A percentile compares a stretch with the other conserved stretches of the same genome.
Conservation (phyloP, 352 stramenopile species). For the Blastocystis sp. region DNA sequence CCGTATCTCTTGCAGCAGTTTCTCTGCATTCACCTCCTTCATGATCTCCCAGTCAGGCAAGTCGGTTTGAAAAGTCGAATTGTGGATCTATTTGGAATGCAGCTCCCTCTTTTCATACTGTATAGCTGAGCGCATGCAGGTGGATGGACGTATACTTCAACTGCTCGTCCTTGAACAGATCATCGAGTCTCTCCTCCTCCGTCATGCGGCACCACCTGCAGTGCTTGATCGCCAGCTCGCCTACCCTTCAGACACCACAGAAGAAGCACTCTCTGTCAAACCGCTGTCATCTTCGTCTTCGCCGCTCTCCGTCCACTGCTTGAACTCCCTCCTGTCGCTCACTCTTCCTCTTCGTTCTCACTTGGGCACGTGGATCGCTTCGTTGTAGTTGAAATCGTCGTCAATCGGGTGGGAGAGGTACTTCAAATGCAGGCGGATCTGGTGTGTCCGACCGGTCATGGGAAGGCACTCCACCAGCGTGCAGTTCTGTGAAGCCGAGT, state of each 20-base stretch:
- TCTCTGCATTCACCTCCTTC: neutral
- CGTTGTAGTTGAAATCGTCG: slow-evolving; percentile 68
- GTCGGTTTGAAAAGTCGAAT: slow-evolving; percentile 46
- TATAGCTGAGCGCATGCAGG: slow-evolving; percentile 45
- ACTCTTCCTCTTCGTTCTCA: neutral
- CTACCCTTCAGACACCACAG: neutral
- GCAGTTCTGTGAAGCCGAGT: neutral
- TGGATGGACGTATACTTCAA: slow-evolving; percentile 37
- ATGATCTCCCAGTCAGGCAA: slow-evolving; percentile 32
- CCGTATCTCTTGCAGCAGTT: neutral
- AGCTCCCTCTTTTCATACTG: neutral
- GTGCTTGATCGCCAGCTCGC: slow-evolving; percentile 47
- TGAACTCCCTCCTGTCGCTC: neutral
- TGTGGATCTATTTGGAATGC: neutral
- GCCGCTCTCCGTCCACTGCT: neutral
- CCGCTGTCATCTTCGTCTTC: neutral
- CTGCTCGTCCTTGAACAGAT: slow-evolving; percentile 64
- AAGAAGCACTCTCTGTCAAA: neutral
- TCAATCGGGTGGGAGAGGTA: slow-evolving; percentile 64
- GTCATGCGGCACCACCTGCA: slow-evolving; percentile 55
- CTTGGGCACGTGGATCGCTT: slow-evolving; percentile 36
- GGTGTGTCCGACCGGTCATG: slow-evolving; percentile 63
- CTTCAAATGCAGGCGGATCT: slow-evolving; percentile 64
- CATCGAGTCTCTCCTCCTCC: slow-evolving; percentile 49
- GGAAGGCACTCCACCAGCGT: slow-evolving; percentile 67